These are phyloP conservation scores for Ajuga chamaepitys DNA, from an alignment of 257 asterid species.

Conservation along the genomic window DNA sequence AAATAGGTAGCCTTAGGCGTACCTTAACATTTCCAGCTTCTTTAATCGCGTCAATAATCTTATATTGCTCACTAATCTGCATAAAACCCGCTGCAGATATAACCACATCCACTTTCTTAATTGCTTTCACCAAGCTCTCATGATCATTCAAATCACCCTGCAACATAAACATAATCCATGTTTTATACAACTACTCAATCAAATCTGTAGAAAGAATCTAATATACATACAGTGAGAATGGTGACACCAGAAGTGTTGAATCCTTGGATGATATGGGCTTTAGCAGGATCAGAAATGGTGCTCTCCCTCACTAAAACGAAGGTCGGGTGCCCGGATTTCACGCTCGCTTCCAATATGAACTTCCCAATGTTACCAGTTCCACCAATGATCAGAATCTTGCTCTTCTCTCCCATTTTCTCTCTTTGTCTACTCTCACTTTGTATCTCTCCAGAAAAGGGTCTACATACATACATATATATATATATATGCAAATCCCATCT, in stretches of 20 bases:
- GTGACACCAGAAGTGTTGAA: constrained; percentile 63
- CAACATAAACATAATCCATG: background rate
- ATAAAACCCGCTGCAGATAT: constrained; percentile 34
- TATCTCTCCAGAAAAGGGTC: no score
- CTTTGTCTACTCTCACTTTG: no score
- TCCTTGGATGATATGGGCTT: constrained; percentile 42
- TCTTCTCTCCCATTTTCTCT: constrained; percentile 50
- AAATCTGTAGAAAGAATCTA: background rate
- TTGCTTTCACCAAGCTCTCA: constrained; percentile 49
- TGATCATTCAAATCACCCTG: constrained; percentile 58
- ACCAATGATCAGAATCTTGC: constrained; percentile 81
- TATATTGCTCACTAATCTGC: constrained; percentile 36
- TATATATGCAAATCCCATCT: no score
- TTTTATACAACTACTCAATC: background rate
- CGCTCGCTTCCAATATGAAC: constrained; percentile 63
- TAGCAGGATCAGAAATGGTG: constrained; percentile 57
- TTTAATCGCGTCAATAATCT: constrained; percentile 50
- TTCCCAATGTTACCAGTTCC: constrained; percentile 86
- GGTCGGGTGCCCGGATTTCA: constrained; percentile 70
- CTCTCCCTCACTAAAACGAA: constrained; percentile 48
- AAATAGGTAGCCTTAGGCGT: background rate
- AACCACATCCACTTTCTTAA: constrained; percentile 61
- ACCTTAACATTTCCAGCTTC: constrained; percentile 77
- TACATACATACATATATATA: no score
- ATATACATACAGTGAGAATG: constrained; percentile 38